Evolutionary conservation across 768 basidiomycete genomes (phyloP), one percentile per base, ranked within the genome.

Genomic region (Termitomyces sp.): DNA sequence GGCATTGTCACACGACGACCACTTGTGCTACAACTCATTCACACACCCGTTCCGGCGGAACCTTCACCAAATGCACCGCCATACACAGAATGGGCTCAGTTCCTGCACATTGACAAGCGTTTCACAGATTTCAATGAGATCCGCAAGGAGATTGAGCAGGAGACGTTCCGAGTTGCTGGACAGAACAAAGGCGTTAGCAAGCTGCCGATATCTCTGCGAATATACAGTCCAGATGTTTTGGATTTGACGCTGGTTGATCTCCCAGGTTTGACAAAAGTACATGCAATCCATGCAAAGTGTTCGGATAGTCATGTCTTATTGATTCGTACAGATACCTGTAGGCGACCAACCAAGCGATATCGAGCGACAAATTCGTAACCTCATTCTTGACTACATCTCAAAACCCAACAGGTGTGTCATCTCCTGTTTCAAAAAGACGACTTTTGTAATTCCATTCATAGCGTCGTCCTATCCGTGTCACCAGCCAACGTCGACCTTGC

Each of bases 181-280:
- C 95, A 98, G 77, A 98, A 98, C 73, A 99, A 98, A 73, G 97
- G 97, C 44, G 89, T 99, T 57, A 95, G 93, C 74, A 94, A 95
- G 68, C 72, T 97, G 46, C 95, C 96, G 2, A 98, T 98, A 65
- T 92, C 94, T 57, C 79, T 99, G 46, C 83, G 93, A 68, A 97
- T 99, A 76, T 95, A 89, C 71, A 97, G 94, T 59, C 94, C 96
- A 23, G 85, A 94, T 63, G 97, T 99, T 35, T 76, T 98, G 62
- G 96, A 98, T 70, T 73, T 99, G 65, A 99, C 97, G 1, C 72
- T 99, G 62, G 97, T 99, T 30, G 97, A 99, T 76, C 72, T 99
- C 52, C 97, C 97, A 4, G 97, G 97, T 28, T 73, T 99, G 64
- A 99, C 97, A 34, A 99, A 99, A 79, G 92, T 89, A 59, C 58